Conservation (phyloP, 768 basidiomycete genomes). For the Trametes maxima region DNA sequence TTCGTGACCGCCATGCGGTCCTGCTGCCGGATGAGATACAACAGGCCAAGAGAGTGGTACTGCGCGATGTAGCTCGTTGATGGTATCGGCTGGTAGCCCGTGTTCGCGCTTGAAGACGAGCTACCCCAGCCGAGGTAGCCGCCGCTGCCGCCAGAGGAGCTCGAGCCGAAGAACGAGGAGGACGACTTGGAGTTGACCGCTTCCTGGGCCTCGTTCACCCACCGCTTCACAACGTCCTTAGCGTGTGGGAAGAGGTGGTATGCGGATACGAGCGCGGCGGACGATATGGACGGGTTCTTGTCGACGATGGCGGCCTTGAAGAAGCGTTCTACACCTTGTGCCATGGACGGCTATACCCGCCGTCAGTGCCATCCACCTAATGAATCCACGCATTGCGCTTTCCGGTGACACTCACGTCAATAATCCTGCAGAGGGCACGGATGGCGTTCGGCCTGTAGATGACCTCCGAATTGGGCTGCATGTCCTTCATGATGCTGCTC, state of each 20-base stretch:
- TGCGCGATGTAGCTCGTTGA: conserved; percentile 94
- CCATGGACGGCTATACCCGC: conserved; percentile 85
- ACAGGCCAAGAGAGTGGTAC: conserved; percentile 92
- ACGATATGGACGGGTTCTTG: conserved; percentile 92
- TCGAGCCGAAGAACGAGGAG: conserved; percentile 62
- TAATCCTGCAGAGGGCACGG: conserved; percentile 92
- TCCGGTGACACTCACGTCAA: conserved; percentile 74
- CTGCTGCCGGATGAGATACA: conserved; percentile 94
- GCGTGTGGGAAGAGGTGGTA: conserved; percentile 95
- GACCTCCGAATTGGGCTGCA: conserved; percentile 98
- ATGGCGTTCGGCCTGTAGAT: conserved; percentile 98
- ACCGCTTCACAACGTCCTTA: conserved; percentile 95
- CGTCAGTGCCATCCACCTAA: not conserved
- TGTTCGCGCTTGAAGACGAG: conserved; percentile 49
- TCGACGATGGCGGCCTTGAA: conserved; percentile 99
- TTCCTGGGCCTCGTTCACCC: conserved; percentile 99
- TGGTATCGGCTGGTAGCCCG: conserved; percentile 74
- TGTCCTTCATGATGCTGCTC: conserved; percentile 99
- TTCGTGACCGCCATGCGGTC: conserved; percentile 99
- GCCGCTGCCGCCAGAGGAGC: conserved; percentile 47
- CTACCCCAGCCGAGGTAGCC: conserved; percentile 78
- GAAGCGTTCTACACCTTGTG: conserved; percentile 97
- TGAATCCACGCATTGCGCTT: not conserved
- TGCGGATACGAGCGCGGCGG: conserved; percentile 94
- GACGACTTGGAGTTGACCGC: conserved; percentile 89